Conservation (phyloP, 2,329 filamentous ascomycete species). For the Arthrobotrys sinensis region DNA sequence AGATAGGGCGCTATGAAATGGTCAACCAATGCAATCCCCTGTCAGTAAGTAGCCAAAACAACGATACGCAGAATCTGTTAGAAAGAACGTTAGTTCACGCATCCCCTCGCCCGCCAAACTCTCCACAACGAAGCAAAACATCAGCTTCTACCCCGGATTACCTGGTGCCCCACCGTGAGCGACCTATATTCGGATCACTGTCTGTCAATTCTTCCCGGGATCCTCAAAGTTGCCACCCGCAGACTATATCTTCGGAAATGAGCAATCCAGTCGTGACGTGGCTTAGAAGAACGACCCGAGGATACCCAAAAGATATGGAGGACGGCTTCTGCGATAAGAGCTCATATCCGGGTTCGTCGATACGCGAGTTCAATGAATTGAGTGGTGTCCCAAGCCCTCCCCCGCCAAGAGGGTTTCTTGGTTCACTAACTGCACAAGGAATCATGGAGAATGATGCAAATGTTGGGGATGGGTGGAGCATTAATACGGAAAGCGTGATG, state of each 20-base stretch:
- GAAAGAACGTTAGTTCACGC: not conserved
- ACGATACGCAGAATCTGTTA: not conserved
- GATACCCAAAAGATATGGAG: not conserved
- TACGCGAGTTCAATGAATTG: conserved; percentile 8
- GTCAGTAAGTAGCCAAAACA: not conserved
- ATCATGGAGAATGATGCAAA: not conserved
- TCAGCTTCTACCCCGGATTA: not conserved
- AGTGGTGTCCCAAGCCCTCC: not conserved
- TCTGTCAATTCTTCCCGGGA: conserved; percentile 29
- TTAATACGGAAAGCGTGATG: not conserved
- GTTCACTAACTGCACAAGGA: not conserved
- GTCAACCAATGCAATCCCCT: not conserved
- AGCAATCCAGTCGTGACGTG: conserved; percentile 33
- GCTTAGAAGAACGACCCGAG: conserved; percentile 26
- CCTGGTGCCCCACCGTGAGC: not conserved
- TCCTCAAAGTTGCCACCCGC: not conserved
- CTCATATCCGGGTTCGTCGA: not conserved
- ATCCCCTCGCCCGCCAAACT: not conserved
- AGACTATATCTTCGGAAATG: conserved; percentile 5
- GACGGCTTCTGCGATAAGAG: not conserved
- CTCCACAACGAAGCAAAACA: conserved; percentile 6
- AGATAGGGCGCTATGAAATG: not conserved
- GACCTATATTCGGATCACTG: conserved; percentile 17
- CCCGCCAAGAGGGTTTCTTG: not conserved
- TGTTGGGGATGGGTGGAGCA: not conserved